These are phyloP conservation scores for Paramecium sexaurelia DNA, from an alignment of 73 alveolate genomes.

Conservation along the genomic window DNA sequence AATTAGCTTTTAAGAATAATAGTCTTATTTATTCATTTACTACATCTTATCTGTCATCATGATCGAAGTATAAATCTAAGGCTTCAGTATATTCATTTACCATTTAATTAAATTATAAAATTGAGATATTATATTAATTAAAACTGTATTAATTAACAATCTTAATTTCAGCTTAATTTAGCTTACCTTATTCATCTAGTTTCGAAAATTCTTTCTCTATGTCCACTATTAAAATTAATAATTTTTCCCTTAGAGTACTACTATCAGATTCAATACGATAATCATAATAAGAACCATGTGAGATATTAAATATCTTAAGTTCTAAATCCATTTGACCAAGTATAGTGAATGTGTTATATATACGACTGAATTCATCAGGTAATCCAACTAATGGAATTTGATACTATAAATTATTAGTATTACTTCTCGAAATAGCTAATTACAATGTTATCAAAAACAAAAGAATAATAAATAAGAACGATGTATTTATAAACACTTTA, in stretches of 20 bases:
- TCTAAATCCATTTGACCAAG: not conserved
- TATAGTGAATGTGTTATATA: not conserved
- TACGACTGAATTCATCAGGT: not conserved
- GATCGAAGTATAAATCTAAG: not conserved
- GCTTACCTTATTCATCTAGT: not conserved
- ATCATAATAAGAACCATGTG: not conserved
- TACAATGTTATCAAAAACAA: not conserved
- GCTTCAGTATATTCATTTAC: not conserved
- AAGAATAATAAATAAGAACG: not conserved
- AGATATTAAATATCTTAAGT: no score
- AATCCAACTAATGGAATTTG: not conserved
- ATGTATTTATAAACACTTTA: not conserved
- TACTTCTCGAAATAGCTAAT: not conserved
- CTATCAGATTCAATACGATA: not conserved
- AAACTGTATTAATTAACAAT: not conserved
- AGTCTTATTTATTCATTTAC: not conserved
- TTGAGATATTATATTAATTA: not conserved
- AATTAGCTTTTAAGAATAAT: not conserved
- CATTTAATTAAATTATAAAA: not conserved
- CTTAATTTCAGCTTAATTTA: not conserved
- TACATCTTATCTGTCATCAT: not conserved
- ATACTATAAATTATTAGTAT: not conserved
- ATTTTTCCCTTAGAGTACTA: not conserved
- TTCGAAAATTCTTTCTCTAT: not conserved
- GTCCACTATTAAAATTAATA: not conserved